A percentile compares a stretch with the other conserved stretches of the same genome.
phyloP scores from a whole-genome alignment of 1,139 yeast species.

The Debaryomyces robertsiae region DNA sequence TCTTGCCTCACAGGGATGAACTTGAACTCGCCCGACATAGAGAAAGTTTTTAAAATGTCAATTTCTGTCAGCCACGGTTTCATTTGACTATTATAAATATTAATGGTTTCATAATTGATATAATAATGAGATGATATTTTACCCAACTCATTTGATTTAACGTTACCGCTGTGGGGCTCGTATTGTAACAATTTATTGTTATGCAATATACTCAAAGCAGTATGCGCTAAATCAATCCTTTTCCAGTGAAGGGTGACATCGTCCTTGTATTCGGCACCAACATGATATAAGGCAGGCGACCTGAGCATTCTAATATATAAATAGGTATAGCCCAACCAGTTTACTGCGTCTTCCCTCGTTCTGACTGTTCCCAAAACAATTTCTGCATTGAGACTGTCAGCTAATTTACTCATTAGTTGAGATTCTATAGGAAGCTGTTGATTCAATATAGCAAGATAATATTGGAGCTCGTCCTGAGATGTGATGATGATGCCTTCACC shows the following conservation, averaged over 20 bases:
- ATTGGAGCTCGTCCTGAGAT: slow-evolving; percentile 80
- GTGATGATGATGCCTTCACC: slow-evolving; percentile 97
- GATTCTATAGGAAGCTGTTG: slow-evolving; percentile 94
- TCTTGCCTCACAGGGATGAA: slow-evolving; percentile 84
- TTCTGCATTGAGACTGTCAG: slow-evolving; percentile 86
- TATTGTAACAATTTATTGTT: slow-evolving; percentile 62
- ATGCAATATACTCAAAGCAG: slow-evolving; percentile 66
- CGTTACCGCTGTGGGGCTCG: slow-evolving; percentile 47
- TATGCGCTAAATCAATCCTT: slow-evolving; percentile 69
- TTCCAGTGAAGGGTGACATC: slow-evolving; percentile 51
- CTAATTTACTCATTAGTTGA: slow-evolving; percentile 69
- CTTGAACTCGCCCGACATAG: slow-evolving; percentile 83
- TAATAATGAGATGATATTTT: slow-evolving; percentile 86
- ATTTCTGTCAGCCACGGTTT: slow-evolving; percentile 68
- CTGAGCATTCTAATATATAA: slow-evolving; percentile 77
- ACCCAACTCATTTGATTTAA: slow-evolving; percentile 73
- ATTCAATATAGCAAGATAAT: slow-evolving; percentile 83
- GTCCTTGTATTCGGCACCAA: slow-evolving; percentile 64
- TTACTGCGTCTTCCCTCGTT: slow-evolving; percentile 63
- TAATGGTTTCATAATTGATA: slow-evolving; percentile 73
- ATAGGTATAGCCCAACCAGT: slow-evolving; percentile 82
- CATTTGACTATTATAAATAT: slow-evolving; percentile 59
- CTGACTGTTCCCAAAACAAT: slow-evolving; percentile 71
- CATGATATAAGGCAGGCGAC: slow-evolving; percentile 74
- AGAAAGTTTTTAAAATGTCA: slow-evolving; percentile 76